These are phyloP conservation scores for Rubroshorea leprosula DNA, from an alignment of 345 rosid species.

Conservation along the genomic window DNA sequence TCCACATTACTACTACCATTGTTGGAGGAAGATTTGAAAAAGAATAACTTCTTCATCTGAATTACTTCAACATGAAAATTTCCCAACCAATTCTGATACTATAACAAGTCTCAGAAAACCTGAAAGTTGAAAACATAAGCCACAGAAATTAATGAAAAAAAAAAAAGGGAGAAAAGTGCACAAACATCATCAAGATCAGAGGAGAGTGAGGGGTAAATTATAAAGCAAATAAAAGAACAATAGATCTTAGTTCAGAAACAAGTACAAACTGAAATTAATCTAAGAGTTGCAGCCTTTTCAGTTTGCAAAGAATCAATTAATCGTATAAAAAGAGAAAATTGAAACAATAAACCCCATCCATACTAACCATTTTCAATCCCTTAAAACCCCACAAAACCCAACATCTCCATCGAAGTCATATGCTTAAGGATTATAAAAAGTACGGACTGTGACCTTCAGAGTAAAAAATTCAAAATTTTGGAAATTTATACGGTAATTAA, in stretches of 20 bases:
- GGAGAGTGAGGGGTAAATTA: not conserved
- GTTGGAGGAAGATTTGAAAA: constrained; percentile 58
- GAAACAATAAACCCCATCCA: constrained; percentile 14
- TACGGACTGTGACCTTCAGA: not conserved
- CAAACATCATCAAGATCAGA: constrained; percentile 21
- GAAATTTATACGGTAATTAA: not conserved
- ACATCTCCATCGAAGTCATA: not conserved
- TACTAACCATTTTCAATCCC: constrained; percentile 23
- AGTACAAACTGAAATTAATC: constrained; percentile 22
- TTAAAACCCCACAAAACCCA: constrained; percentile 15
- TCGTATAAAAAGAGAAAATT: not conserved
- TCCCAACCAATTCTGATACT: constrained; percentile 10
- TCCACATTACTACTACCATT: constrained; percentile 28
- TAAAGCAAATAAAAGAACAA: constrained; percentile 8
- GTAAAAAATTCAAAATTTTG: not conserved
- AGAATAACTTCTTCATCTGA: constrained; percentile 86
- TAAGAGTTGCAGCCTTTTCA: no score
- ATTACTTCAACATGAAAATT: constrained; percentile 27
- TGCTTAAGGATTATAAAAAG: not conserved
- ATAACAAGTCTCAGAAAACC: constrained; percentile 26
- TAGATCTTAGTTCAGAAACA: constrained; percentile 13
- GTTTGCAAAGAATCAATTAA: constrained; percentile 7
- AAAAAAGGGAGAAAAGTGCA: constrained; percentile 13
- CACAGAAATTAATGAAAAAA: constrained; percentile 14
- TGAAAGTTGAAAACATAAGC: constrained; percentile 24